These are phyloP conservation scores for Antrodiella citrinella DNA, from an alignment of 768 basidiomycete genomes.

Conservation along the genomic window DNA sequence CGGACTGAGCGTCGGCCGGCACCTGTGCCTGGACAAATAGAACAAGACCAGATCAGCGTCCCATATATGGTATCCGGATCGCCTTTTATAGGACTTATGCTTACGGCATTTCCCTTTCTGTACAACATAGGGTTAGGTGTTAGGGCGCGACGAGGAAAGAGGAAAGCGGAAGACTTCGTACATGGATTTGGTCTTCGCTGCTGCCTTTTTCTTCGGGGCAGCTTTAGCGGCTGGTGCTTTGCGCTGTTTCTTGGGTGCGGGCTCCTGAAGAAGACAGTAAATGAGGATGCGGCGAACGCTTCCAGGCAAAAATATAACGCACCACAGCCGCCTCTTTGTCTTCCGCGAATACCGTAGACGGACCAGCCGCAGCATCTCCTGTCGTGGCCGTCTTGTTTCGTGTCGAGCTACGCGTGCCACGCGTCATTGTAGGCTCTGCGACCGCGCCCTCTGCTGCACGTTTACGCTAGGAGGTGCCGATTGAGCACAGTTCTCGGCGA, in stretches of 20 bases:
- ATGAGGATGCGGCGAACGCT: background rate
- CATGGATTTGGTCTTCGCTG: slow-evolving; percentile 2
- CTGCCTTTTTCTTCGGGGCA: slow-evolving; percentile 24
- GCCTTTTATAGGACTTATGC: slow-evolving; percentile 3
- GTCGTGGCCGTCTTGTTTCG: slow-evolving; percentile 8
- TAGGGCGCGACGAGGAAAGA: background rate
- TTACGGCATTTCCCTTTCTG: slow-evolving; percentile 7
- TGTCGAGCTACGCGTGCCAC: slow-evolving; percentile 16
- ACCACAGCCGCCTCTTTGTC: too few relatives aligned
- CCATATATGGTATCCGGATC: background rate
- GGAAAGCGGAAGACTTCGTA: slow-evolving; percentile 1
- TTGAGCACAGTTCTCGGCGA: background rate
- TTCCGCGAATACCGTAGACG: too few relatives aligned
- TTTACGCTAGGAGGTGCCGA: slow-evolving; percentile 40
- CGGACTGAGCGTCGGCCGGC: slow-evolving; percentile 3
- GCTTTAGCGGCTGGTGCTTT: slow-evolving; percentile 33
- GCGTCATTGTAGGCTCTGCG: slow-evolving; percentile 1
- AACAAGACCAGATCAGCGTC: background rate
- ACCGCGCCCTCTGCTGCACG: slow-evolving; percentile 25
- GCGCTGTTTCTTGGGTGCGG: slow-evolving; percentile 7
- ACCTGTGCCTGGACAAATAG: background rate
- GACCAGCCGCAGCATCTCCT: background rate
- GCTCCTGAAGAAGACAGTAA: slow-evolving; percentile 1
- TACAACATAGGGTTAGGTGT: slow-evolving; percentile 6
- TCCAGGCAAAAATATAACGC: background rate